Conservation (phyloP, 2,329 filamentous ascomycete species). For the Didymella glomerata region DNA sequence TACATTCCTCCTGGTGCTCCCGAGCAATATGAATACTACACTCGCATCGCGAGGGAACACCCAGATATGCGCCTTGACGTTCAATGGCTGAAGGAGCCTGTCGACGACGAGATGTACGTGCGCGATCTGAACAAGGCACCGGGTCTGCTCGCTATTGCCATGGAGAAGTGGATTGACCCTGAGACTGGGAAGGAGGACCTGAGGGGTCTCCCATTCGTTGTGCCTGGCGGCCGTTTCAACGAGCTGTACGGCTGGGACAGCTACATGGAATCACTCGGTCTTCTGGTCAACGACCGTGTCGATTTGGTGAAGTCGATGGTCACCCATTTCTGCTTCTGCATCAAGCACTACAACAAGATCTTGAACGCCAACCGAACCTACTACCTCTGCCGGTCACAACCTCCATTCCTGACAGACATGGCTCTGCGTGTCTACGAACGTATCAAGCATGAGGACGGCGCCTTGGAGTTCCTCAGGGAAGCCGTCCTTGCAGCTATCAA, state of each 20-base stretch:
- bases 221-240: conserved; percentile 96
- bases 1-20: conserved; percentile 87
- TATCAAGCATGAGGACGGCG: conserved; percentile 84
- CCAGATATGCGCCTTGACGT: conserved; percentile 91
- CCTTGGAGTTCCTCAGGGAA: conserved; percentile 80
- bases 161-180: conserved; percentile 76
- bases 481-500: conserved; percentile 93
- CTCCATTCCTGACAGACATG: conserved; percentile 98
- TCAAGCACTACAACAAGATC: conserved; percentile 98
- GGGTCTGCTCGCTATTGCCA: conserved; percentile 86
- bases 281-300: conserved; percentile 84
- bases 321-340: conserved; percentile 95
- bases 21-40: conserved; percentile 91
- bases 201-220: conserved; percentile 89
- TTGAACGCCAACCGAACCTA: conserved; percentile 96
- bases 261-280: conserved; percentile 95
- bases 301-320: conserved; percentile 95
- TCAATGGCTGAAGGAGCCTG: conserved; percentile 72
- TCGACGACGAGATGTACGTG: conserved; percentile 82
- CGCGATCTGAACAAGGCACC: conserved; percentile 86
- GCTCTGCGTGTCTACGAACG: conserved; percentile 90
- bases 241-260: conserved; percentile 99
- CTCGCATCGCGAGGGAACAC: conserved; percentile 75
- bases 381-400: conserved; percentile 92
- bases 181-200: conserved; percentile 74